Evolutionary conservation across 2,329 filamentous ascomycete species (phyloP).

Genomic region (Xylaria sp.): DNA sequence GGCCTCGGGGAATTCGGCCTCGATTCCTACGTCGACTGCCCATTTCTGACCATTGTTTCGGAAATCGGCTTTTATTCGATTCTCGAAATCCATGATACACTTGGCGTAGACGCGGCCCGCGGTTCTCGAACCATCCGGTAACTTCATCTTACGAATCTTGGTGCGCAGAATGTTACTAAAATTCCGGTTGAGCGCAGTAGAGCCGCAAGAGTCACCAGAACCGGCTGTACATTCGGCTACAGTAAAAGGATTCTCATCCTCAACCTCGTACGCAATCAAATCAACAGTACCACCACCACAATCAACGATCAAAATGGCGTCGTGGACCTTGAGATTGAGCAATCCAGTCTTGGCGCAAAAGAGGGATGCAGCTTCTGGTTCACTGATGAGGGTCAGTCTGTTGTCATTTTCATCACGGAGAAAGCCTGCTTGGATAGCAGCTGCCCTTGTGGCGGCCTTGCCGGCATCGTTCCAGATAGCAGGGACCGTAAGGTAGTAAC

Average conservation of each 20-base stretch:
- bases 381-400: conserved; percentile 86
- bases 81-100: conserved; percentile 99
- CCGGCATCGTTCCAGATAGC: conserved; percentile 99
- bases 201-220: conserved; percentile 95
- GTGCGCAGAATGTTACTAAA: conserved; percentile 97
- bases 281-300: conserved; percentile 98
- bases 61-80: conserved; percentile 99
- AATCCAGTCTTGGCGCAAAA: conserved; percentile 97
- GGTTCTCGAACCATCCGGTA: conserved; percentile 92
- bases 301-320: conserved; percentile 96
- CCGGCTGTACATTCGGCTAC: conserved; percentile 96
- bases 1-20: conserved; percentile 95
- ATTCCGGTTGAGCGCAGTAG: conserved; percentile 95
- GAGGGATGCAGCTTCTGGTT: conserved; percentile 93
- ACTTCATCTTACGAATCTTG: conserved; percentile 98
- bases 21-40: conserved; percentile 97
- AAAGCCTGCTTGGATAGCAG: conserved; percentile 95
- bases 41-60: conserved; percentile 98
- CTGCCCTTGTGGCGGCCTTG: conserved; percentile 91
- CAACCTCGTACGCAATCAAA: conserved; percentile 97
- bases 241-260: conserved; percentile 94
- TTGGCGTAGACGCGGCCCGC: conserved; percentile 98
- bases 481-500: conserved; percentile 96
- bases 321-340: conserved; percentile 94
- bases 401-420: conserved; percentile 97